Base-by-base conservation (phyloP, 768 basidiomycete genomes). In the Lactifluus subvellereus region DNA sequence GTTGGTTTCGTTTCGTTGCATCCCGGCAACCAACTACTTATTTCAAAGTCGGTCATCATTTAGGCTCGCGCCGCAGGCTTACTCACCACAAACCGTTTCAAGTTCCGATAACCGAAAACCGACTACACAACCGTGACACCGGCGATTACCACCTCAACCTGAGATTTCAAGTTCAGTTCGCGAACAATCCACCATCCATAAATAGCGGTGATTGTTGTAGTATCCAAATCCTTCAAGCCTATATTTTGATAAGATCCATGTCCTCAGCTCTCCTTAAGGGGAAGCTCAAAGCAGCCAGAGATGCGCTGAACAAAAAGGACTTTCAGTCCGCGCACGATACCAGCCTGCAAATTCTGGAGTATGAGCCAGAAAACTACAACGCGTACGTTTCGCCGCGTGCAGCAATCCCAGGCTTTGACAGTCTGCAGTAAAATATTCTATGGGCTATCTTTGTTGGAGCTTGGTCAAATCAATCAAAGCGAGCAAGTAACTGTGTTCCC, bases 311-410 rank as follows among this genome's bases (percentile, higher is more conserved):
- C 13, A 88, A 86, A 71, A 93, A 92, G 71, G 86, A 95, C 64
- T 94, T 83, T 68, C 72, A 76, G 4, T 75, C 74, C 20, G 94
- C 91, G 11, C 83, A 81, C 63, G 81, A 86, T 66, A 81, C 85
- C n/a, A 84, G 87, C 8, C 72, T 77, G 48, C 80, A 84, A 65
- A 85, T 86, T 9, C 75, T 92, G 18, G 84, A 86, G 42, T 85
- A 84, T 66, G 94, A 97, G 60, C 80, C 87, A 1, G 82, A 84
- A 48, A 94, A 93, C 70, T 96, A 96, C 71, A 86, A 89, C 70
- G 94, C 91, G 93, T 95, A 72, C 70, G 88, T 80, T 22, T 37
- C 42, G 33, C 14, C 20, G 38, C 48, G 49, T 54, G 35, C 27
- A 11, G 6, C 7, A 35, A 49, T 35, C 55, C 20, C 59, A 14